phyloP scores from a whole-genome alignment of 495 filamentous ascomycete species.

The Podospora conica region DNA sequence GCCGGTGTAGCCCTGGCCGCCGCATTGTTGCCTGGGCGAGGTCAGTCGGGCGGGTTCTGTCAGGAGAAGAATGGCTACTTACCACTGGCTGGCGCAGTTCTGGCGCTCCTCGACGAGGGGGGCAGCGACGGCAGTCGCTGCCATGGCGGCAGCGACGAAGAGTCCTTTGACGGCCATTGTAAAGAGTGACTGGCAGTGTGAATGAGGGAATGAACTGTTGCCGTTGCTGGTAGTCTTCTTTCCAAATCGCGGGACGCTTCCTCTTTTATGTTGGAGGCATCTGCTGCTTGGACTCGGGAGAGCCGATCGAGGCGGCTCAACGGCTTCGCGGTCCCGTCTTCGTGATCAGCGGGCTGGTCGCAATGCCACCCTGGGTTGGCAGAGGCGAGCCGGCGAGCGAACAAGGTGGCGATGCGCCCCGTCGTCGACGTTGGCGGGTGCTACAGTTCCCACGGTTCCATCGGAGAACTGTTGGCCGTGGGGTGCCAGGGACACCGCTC shows the following conservation, averaged over 20 bases:
- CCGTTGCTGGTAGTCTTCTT: background rate
- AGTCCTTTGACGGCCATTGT: conserved; percentile 26
- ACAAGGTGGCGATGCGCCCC: background rate
- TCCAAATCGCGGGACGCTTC: background rate
- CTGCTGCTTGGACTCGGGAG: background rate
- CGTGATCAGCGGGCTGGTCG: background rate
- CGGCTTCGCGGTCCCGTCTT: conserved; percentile 19
- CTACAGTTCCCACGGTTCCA: background rate
- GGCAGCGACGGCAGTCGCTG: conserved; percentile 33
- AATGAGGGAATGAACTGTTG: background rate
- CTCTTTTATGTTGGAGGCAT: background rate
- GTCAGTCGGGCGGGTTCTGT: background rate
- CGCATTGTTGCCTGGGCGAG: conserved; percentile 42
- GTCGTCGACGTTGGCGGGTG: background rate
- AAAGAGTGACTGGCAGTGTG: conserved; percentile 8
- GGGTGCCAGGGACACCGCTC: background rate
- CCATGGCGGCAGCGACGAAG: conserved; percentile 27
- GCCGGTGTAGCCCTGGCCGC: conserved; percentile 42
- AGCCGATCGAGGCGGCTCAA: conserved; percentile 17
- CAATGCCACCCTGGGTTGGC: conserved; percentile 7
- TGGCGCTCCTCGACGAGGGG: conserved; percentile 39
- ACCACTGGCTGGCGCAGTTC: conserved; percentile 31
- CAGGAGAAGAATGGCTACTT: conserved; percentile 5
- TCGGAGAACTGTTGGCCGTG: background rate
- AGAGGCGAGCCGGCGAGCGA: background rate